Evolutionary conservation across 129 eudicot species (phyloP).

Genomic region (Heracleum sosnowskyi): DNA sequence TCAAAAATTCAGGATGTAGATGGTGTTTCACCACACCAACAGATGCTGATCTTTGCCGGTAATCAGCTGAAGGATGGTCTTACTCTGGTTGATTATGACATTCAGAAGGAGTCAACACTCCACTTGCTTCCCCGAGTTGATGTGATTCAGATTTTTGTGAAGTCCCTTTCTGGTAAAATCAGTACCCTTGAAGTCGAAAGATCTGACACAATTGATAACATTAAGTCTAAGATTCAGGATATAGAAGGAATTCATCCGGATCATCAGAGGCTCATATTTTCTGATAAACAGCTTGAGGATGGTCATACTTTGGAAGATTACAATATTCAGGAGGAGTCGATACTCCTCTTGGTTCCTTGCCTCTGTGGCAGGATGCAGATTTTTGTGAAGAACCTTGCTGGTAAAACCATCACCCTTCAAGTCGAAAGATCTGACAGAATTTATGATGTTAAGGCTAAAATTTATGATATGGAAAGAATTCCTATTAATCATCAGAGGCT

Average conservation of each 20-base stretch:
- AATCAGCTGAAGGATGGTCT: neutral
- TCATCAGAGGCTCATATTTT: neutral
- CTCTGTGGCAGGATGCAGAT: neutral
- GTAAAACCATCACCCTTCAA: neutral
- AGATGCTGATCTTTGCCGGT: neutral
- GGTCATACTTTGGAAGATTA: neutral
- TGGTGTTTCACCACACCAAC: neutral
- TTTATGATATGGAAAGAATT: neutral
- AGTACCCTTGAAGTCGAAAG: neutral
- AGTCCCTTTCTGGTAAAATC: neutral
- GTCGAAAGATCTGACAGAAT: neutral
- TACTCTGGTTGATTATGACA: neutral
- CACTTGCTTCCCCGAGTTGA: neutral
- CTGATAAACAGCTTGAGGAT: neutral
- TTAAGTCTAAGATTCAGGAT: neutral
- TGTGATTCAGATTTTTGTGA: neutral
- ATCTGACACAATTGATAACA: neutral
- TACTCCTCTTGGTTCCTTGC: neutral
- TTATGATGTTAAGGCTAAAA: neutral
- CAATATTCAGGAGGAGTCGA: neutral
- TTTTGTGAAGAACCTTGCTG: neutral
- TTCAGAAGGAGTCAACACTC: neutral
- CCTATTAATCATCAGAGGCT: neutral
- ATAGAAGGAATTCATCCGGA: neutral
- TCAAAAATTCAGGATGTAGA: neutral